Evolutionary conservation across 1,139 yeast genomes (phyloP), one percentile per base, ranked within the genome.

Genomic region (Sugiyamaella sp.): DNA sequence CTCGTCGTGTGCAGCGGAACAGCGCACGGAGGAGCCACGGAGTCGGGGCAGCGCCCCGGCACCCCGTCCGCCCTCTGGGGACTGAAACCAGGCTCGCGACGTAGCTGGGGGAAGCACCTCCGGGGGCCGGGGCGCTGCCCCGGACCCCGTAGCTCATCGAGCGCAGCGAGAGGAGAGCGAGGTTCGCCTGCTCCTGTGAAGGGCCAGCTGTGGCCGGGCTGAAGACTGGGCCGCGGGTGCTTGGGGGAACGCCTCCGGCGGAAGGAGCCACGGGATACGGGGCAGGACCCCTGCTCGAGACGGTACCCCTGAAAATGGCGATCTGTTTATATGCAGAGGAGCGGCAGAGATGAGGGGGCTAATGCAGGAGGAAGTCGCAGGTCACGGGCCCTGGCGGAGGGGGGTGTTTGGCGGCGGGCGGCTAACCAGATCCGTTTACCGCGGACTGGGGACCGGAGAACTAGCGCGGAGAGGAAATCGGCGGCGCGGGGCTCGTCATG

Each of bases 291-390:
- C 29, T 5, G 29, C 29, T 24, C 29, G 29, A 24, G 29, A 6
- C 29, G 29, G 29, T 38, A 38, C 42, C 42, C 42, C 42, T 38
- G 42, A 38, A 14, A n/a, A 38, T 17, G 42, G 4, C 42, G 42
- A 38, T 38, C 42, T 38, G 42, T 38, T 38, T 17, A 17, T 38
- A 20, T 38, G 42, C 24, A 20, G 24, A 19, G 14, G 42, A 17
- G 42, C n/a, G 25, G 42, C 21, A 12, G 8, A 12, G 40, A 35
- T 29, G 35, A 6, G 35, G n/a, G 14, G 10, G 35, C 14, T 29
- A 14, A 12, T 29, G 35, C 35, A 29, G 14, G 35, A 14, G n/a
- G 8, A 14, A 12, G 35, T 14, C n/a, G n/a, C n/a, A n/a, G 35
- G 35, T 29, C 35, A 29, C n/a, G 35, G n/a, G n/a, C n/a, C n/a